Evolutionary conservation across 805 yeast species (phyloP).

Genomic region (Zygotorulaspora sp.): DNA sequence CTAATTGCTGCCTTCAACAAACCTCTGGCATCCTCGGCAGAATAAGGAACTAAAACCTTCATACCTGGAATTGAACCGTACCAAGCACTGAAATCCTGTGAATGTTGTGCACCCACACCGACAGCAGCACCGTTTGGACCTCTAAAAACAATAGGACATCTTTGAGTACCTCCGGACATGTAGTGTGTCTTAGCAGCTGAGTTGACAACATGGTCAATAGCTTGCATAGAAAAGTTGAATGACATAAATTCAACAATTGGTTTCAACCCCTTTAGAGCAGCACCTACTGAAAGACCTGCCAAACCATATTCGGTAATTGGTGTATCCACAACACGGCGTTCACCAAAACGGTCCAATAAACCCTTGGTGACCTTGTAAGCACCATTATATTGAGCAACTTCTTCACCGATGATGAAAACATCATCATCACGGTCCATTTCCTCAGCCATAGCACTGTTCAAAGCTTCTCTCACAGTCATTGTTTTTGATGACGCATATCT

Average conservation of each 20-base stretch:
- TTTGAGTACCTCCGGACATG: slow-evolving; percentile 99
- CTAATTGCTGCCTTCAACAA: slow-evolving; percentile 92
- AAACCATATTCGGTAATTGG: slow-evolving; percentile 99
- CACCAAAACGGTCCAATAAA: slow-evolving; percentile 90
- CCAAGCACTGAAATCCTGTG: slow-evolving; percentile 97
- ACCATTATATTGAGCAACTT: slow-evolving; percentile 98
- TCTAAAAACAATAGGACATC: slow-evolving; percentile 95
- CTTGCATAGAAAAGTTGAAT: slow-evolving; percentile 98
- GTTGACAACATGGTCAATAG: slow-evolving; percentile 96
- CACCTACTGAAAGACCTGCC: slow-evolving; percentile 91
- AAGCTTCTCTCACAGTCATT: slow-evolving; percentile 95
- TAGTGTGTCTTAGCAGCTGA: slow-evolving; percentile 98
- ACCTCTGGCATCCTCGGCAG: slow-evolving; percentile 95
- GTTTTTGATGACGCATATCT: slow-evolving; percentile 44
- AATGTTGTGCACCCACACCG: slow-evolving; percentile 99
- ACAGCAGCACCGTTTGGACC: slow-evolving; percentile 99
- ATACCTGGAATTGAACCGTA: slow-evolving; percentile 97
- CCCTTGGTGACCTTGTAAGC: slow-evolving; percentile 98
- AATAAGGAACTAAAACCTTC: slow-evolving; percentile 92
- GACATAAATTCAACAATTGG: slow-evolving; percentile 99
- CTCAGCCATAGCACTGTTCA: slow-evolving; percentile 92
- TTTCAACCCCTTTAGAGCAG: slow-evolving; percentile 92
- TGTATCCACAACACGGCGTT: slow-evolving; percentile 87
- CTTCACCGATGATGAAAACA: slow-evolving; percentile 97
- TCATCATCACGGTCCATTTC: slow-evolving; percentile 94